Percentiles rank a stretch among this genome's conserved stretches.
phyloP scores from a whole-genome alignment of 257 asterid species.

The Solanum sejunctum region DNA sequence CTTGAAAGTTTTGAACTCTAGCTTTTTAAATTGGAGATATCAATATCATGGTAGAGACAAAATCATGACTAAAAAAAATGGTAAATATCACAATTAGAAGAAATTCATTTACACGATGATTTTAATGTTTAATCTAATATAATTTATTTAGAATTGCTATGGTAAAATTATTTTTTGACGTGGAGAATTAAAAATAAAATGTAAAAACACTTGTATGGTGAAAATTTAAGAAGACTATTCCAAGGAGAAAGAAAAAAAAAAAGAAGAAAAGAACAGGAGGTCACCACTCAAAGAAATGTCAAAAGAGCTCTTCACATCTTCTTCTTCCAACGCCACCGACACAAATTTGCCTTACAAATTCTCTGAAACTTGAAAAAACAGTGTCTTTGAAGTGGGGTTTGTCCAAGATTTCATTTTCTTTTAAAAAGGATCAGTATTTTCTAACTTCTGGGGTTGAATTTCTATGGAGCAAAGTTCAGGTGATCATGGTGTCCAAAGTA shows the following conservation, averaged over 20 bases:
- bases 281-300: conserved; percentile 10
- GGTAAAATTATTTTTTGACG: too few species aligned
- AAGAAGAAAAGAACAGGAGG: neutral
- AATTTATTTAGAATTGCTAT: too few species aligned
- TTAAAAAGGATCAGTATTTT: neutral
- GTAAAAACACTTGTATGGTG: conserved; percentile 44
- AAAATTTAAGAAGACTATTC: neutral
- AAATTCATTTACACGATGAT: too few species aligned
- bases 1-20: too few species aligned
- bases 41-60: too few species aligned
- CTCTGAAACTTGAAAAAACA: neutral
- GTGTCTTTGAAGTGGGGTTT: conserved; percentile 17
- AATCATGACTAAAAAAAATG: too few species aligned
- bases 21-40: too few species aligned
- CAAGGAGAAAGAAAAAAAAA: neutral
- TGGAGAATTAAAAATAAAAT: neutral
- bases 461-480: conserved; percentile 53
- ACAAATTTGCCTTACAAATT: conserved; percentile 9
- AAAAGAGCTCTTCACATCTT: conserved; percentile 9
- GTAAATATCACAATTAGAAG: too few species aligned
- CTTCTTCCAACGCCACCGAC: conserved; percentile 24
- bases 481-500: conserved; percentile 48
- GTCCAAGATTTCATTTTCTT: neutral
- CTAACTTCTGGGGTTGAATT: conserved; percentile 5
- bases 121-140: too few species aligned